Evolutionary conservation across 306 rosid species (phyloP).

Genomic region (Lagenaria siceraria): DNA sequence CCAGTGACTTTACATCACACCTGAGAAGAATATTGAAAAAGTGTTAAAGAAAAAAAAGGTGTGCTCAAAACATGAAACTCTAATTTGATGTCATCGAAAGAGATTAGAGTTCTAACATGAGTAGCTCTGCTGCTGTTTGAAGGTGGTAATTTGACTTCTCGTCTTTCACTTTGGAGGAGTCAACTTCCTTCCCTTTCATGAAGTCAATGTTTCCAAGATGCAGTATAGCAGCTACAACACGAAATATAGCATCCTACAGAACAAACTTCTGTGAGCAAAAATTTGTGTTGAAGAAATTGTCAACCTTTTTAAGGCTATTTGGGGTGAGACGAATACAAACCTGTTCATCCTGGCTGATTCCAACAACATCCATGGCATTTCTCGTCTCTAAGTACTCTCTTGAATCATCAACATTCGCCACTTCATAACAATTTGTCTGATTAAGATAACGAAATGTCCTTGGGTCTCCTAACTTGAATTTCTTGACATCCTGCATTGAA

Average conservation of each 20-base stretch:
- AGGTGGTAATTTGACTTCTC: slow-evolving; percentile 64
- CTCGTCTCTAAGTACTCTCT: slow-evolving; percentile 75
- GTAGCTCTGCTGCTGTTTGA: slow-evolving; percentile 52
- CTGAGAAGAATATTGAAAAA: slow-evolving; percentile 29
- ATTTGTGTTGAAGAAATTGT: neutral
- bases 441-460: slow-evolving; percentile 64
- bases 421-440: slow-evolving; percentile 66
- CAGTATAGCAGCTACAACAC: slow-evolving; percentile 75
- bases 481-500: slow-evolving; percentile 46
- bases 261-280: neutral
- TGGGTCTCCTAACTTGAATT: slow-evolving; percentile 64
- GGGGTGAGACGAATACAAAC: slow-evolving; percentile 16
- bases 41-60: neutral
- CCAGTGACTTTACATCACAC: slow-evolving; percentile 52
- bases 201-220: slow-evolving; percentile 79
- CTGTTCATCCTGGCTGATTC: slow-evolving; percentile 80
- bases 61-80: neutral
- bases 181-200: slow-evolving; percentile 58
- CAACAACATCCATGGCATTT: slow-evolving; percentile 88
- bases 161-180: slow-evolving; percentile 70
- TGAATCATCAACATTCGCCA: slow-evolving; percentile 72
- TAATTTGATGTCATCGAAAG: neutral
- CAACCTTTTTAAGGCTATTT: slow-evolving; percentile 1
- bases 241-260: slow-evolving; percentile 66
- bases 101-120: slow-evolving; percentile 41